Evolutionary conservation across 176 grass and related monocot species (phyloP).

Genomic region (Ananas comosus): DNA sequence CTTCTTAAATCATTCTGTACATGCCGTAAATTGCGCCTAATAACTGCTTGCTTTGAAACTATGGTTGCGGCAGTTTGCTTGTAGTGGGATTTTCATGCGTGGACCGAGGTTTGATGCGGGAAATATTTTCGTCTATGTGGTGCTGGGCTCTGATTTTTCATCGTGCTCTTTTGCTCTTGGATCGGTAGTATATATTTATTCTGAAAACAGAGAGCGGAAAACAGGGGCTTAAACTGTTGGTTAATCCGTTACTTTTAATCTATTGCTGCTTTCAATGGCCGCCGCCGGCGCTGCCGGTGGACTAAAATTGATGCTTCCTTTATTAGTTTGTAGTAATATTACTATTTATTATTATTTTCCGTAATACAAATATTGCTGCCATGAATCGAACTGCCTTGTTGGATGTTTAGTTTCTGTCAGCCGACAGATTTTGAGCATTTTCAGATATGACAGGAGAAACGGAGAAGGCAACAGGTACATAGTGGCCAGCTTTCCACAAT

Average conservation of each 20-base stretch:
- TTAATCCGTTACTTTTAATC: not conserved
- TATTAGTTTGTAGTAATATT: too few relatives aligned
- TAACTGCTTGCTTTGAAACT: not conserved
- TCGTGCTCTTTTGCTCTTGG: not conserved
- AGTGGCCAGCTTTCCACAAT: too few relatives aligned
- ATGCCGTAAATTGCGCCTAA: not conserved
- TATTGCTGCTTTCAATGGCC: not conserved
- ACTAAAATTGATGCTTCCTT: not conserved
- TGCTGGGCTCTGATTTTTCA: not conserved
- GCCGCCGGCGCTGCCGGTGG: not conserved
- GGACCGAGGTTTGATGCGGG: not conserved
- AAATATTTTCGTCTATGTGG: not conserved
- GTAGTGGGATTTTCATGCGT: not conserved
- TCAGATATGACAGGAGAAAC: too few relatives aligned
- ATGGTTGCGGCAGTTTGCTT: conserved; percentile 3
- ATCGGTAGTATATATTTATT: not conserved
- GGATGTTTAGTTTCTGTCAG: too few relatives aligned
- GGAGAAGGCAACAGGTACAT: too few relatives aligned
- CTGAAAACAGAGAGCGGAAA: conserved; percentile 2
- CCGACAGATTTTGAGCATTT: too few relatives aligned
- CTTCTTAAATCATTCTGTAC: not conserved
- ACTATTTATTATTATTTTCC: too few relatives aligned
- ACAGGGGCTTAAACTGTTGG: not conserved
- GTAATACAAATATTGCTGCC: too few relatives aligned
- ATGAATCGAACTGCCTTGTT: too few relatives aligned